Evolutionary conservation across 1,284 basidiomycete species (phyloP), one percentile per base, ranked within the genome.

Genomic region (Moesziomyces parantarcticus): DNA sequence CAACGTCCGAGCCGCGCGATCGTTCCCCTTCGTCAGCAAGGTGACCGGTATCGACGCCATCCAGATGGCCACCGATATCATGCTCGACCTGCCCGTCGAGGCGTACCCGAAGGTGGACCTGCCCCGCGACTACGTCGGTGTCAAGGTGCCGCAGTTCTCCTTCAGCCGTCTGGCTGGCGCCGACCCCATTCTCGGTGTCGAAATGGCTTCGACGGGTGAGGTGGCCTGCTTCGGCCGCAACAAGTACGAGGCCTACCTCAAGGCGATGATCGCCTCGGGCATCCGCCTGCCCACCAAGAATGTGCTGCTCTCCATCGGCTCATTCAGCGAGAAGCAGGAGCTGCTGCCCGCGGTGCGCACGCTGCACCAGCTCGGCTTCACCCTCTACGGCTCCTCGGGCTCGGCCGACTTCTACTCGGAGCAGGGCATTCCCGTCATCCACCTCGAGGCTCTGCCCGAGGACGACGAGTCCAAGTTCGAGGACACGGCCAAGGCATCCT

Each of bases 171-270:
- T 99, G 36, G 94, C 93, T 23, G 96, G 96, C 40, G 96, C 96
- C 32, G 96, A 99, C 85, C 96, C 96, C 18, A 91, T 99, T 21
- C 89, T 99, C n/a, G 97, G 97, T 82, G 96, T 99, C 51, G 96
- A 99, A 87, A 99, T 99, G 96, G 96, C 96, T 18, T 98, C 96
- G n/a, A 99, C 96, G 1, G 96, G 96, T 74, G 96, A 99, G 85
- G 96, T 99, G 29, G 97, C 97, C 40, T 98, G 96, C 85, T 99
- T 99, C 85, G 96, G 97, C 26, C 90, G 89, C 77, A 92, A 99
- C 87, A 97, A 96, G 86, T 98, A 97, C 85, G 96, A 99, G 84
- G 96, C 96, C 7, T 99, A 99, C 85, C 88, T 98, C 82, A 98
- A 98, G 87, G 94, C 93, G 4, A 88, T 98, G 73, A 92, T 99